phyloP scores from a whole-genome alignment of 2,329 filamentous ascomycete species.

The Cadophora luteo-olivacea region DNA sequence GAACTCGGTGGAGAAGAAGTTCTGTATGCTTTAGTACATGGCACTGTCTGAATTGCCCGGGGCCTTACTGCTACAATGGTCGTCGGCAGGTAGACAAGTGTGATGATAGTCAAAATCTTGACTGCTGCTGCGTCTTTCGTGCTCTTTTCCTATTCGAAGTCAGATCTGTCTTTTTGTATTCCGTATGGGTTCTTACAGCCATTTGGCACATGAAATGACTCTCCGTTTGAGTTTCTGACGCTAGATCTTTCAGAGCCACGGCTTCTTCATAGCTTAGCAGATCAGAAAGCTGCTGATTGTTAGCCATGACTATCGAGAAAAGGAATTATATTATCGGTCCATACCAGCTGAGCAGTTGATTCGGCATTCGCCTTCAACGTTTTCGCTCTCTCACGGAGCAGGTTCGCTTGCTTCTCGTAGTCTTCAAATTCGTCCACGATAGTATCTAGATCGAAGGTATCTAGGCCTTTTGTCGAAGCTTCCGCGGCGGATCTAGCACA shows the following conservation, averaged over 20 bases:
- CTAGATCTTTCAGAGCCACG: constrained; percentile 29
- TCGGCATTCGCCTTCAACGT: constrained; percentile 26
- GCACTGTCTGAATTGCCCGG: neutral
- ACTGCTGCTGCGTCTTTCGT: constrained; percentile 38
- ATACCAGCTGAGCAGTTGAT: constrained; percentile 33
- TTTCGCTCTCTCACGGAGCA: constrained; percentile 25
- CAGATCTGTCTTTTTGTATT: neutral
- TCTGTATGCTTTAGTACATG: constrained; percentile 18
- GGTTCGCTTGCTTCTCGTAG: constrained; percentile 26
- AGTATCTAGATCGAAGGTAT: neutral
- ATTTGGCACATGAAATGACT: constrained; percentile 30
- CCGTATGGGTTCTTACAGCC: constrained; percentile 23
- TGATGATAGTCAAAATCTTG: constrained; percentile 39
- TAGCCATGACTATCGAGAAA: neutral
- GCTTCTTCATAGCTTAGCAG: constrained; percentile 34
- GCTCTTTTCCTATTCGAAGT: constrained; percentile 29
- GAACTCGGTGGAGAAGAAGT: constrained; percentile 39
- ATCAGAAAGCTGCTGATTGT: constrained; percentile 29
- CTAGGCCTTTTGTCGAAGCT: neutral
- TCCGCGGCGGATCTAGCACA: neutral
- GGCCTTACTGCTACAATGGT: constrained; percentile 36
- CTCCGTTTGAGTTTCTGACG: constrained; percentile 29
- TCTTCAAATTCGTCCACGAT: constrained; percentile 31
- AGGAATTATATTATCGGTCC: neutral
- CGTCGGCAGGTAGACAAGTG: constrained; percentile 35